Base-by-base conservation (phyloP, 1,284 basidiomycete species). In the Microbotryum scabiosae region DNA sequence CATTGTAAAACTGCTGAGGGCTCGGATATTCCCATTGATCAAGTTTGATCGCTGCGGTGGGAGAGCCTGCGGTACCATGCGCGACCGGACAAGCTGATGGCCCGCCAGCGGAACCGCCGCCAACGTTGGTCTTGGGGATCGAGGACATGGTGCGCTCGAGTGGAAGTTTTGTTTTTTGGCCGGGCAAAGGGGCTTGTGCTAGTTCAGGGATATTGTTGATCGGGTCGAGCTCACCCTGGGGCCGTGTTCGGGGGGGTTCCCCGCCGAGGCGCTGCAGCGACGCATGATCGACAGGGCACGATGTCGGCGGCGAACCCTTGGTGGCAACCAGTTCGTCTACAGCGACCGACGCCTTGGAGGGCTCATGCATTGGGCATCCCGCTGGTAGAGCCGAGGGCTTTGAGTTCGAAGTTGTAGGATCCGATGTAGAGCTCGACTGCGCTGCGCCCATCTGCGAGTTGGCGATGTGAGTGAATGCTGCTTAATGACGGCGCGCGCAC, bases 1-100 rank as follows among this genome's bases (percentile, higher is more conserved):
- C 96, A 74, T 97, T 97, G 76, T 98, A 94, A 75, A 98, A 98
- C 75, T 98, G 94, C 77, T 98, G 93, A 3, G 94, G 91, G 6
- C 89, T 93, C 1, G 96, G 96, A 76, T 99, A 99, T 73, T 97
- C 93, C 96, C 96, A 98, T 53, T 77, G 76, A 21, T 70, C 71
- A 16, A 66, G 53, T 64, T 56, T 58, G 25, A 25, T 18, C 8
- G 43, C 18, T 25, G 55, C 41, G n/a, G 55, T 36, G 18, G 52
- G 7, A 30, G 51, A 21, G 16, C 47, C 44, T 51, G 45, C 9
- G 43, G 56, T 51, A 26, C 65, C 65, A 62, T 71, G 70, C 43
- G 64, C 65, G 53, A 74, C 73, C 30, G 73, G 73, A 57, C 74
- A 75, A 0, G 70, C 69, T 8, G 69, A 64, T 2, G 65, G 56